These are phyloP conservation scores for Jaenimonas drosophilae DNA, from an alignment of 208 protist genomes.

Conservation along the genomic window DNA sequence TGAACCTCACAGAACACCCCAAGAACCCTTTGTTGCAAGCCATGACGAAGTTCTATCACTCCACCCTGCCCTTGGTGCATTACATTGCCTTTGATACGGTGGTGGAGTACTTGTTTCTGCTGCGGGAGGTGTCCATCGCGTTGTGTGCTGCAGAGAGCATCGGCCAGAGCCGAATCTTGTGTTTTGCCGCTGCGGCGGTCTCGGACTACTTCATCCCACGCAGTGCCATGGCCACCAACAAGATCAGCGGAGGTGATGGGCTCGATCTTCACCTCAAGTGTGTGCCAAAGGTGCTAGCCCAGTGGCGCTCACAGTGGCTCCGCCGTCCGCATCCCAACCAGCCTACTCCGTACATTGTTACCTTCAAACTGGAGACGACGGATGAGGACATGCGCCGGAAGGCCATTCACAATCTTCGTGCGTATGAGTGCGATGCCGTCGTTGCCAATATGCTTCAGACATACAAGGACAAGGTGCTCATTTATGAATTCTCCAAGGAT, in stretches of 20 bases:
- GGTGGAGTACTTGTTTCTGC: conserved; percentile 71
- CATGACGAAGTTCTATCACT: conserved; percentile 17
- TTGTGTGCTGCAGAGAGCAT: conserved; percentile 19
- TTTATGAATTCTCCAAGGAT: conserved; percentile 27
- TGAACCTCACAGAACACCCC: conserved; percentile 7
- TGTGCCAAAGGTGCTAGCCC: conserved; percentile 62
- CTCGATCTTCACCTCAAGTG: conserved; percentile 48
- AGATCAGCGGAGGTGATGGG: conserved; percentile 71
- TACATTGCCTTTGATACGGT: conserved; percentile 63
- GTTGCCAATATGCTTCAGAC: conserved; percentile 79
- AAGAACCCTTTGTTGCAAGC: not conserved
- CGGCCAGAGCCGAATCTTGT: conserved; percentile 28
- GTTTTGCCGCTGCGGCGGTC: conserved; percentile 69
- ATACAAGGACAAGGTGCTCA: conserved; percentile 63
- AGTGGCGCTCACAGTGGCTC: conserved; percentile 47
- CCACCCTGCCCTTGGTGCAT: conserved; percentile 24
- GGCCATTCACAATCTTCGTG: conserved; percentile 50
- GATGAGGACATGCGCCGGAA: conserved; percentile 56
- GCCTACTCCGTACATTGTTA: conserved; percentile 32
- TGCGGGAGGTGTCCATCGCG: conserved; percentile 23
- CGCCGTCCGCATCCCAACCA: conserved; percentile 8
- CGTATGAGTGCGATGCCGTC: conserved; percentile 61
- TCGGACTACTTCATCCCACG: conserved; percentile 81
- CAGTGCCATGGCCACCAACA: conserved; percentile 30
- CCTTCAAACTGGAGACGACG: conserved; percentile 80